Conservation (phyloP, 148 eudicot species). For the Rhododendron mucronatum region DNA sequence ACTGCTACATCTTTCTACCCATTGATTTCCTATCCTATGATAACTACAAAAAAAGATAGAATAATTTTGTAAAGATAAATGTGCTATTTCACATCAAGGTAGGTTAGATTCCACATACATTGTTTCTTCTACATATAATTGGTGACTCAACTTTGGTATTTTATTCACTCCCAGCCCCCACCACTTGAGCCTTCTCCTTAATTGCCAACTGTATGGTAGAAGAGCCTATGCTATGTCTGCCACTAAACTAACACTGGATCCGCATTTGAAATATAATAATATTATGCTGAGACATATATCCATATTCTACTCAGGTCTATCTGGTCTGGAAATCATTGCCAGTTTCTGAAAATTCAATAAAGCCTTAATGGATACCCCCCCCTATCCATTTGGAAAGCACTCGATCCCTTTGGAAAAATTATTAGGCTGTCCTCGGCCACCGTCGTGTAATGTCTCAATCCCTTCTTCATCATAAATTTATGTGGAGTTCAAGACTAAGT, state of each 20-base stretch:
- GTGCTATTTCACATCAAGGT: not conserved
- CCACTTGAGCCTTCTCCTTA: not conserved
- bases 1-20: not conserved
- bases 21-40: not conserved
- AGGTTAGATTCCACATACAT: conserved; percentile 10
- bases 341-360: not conserved
- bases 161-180: conserved; percentile 4
- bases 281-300: not conserved
- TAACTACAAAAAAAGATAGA: not conserved
- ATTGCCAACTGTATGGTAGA: not conserved
- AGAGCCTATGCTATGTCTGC: conserved; percentile 21
- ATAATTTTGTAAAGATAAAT: not conserved
- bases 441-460: not conserved
- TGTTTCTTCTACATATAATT: not conserved
- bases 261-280: conserved; percentile 16
- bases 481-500: too few relatives aligned
- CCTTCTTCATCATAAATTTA: too few relatives aligned
- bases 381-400: conserved; percentile 3
- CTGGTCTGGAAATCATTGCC: not conserved
- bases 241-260: conserved; percentile 32
- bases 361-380: not conserved
- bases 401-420: not conserved
- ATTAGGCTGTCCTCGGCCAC: not conserved
- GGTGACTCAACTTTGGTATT: not conserved
- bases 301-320: not conserved